phyloP scores from a whole-genome alignment of 306 rosid genomes.

The Sophora flavescens region DNA sequence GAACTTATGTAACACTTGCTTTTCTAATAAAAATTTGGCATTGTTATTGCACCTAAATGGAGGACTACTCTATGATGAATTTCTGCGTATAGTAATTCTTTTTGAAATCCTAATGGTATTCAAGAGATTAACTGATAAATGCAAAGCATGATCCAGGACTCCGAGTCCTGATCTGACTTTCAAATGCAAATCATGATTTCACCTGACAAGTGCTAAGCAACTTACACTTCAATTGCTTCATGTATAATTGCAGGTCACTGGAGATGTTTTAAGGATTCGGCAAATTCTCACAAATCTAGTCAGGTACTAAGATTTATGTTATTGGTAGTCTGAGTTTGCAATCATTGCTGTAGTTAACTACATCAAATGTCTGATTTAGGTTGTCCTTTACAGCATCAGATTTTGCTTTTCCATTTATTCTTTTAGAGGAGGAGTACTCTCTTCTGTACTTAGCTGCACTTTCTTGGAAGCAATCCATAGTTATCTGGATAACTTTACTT shows the following conservation, averaged over 20 bases:
- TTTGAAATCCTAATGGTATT: neutral
- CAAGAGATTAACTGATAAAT: slow-evolving; percentile 11
- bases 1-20: slow-evolving; percentile 13
- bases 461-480: neutral
- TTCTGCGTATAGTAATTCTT: neutral
- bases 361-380: neutral
- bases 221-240: slow-evolving; percentile 20
- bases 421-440: neutral
- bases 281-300: slow-evolving; percentile 96
- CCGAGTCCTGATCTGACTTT: neutral
- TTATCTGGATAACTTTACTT: neutral
- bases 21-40: neutral
- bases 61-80: neutral
- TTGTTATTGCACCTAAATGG: neutral
- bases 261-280: slow-evolving; percentile 95
- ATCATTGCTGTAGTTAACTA: neutral
- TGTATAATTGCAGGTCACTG: slow-evolving; percentile 73
- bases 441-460: neutral
- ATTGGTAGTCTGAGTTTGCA: slow-evolving; percentile 5
- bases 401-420: neutral
- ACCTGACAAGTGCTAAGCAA: neutral
- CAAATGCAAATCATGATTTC: slow-evolving; percentile 16
- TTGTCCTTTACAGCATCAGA: neutral
- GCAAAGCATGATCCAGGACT: slow-evolving; percentile 7
- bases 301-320: slow-evolving; percentile 58